Conservation (phyloP, 257 asterid genomes). For the Solanum etuberosum region DNA sequence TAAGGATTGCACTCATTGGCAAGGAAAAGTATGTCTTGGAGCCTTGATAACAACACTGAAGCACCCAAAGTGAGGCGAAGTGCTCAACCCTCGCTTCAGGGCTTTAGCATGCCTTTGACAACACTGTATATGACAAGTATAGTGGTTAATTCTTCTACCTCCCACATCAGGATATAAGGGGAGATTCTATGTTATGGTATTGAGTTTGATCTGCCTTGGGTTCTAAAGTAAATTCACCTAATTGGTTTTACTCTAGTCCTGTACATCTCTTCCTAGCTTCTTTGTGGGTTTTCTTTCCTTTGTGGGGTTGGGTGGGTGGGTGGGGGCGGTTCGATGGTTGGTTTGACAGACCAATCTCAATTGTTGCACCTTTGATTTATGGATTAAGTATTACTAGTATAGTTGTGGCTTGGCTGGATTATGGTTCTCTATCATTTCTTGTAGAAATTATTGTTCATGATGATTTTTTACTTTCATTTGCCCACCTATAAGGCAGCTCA, state of each 20-base stretch:
- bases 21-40: neutral
- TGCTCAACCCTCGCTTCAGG: neutral
- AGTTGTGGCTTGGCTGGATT: neutral
- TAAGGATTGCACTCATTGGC: neutral
- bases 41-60: neutral
- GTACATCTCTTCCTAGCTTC: neutral
- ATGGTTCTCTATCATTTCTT: neutral
- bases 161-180: neutral
- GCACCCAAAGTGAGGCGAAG: neutral
- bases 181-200: neutral
- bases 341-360: neutral
- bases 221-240: neutral
- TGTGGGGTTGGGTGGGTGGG: too few relatives aligned
- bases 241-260: neutral
- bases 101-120: neutral
- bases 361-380: neutral
- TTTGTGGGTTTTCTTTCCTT: neutral
- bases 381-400: neutral
- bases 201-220: neutral
- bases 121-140: neutral
- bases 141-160: neutral
- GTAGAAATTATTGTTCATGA: neutral
- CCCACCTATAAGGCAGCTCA: neutral
- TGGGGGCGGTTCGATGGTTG: neutral
- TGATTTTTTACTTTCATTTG: neutral